phyloP scores from a whole-genome alignment of 2,329 filamentous ascomycete species.

The Alternaria sp. region DNA sequence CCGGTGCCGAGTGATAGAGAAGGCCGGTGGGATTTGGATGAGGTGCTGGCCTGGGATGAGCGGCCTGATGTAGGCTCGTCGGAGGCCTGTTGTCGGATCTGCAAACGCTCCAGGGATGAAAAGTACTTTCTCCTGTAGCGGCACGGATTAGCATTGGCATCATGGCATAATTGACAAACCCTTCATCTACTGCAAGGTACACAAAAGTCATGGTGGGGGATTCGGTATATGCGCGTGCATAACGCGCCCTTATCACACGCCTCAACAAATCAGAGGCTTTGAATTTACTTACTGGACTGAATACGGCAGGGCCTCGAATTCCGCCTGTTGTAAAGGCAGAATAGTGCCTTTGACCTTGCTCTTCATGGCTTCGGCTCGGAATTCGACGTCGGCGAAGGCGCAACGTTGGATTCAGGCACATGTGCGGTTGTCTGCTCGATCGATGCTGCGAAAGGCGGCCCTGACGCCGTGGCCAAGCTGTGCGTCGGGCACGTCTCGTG shows the following conservation, averaged over 20 bases:
- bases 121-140: constrained; percentile 69
- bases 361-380: constrained; percentile 37
- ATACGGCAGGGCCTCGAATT: constrained; percentile 53
- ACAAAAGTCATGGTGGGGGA: constrained; percentile 26
- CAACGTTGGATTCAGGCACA: constrained; percentile 15
- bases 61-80: constrained; percentile 34
- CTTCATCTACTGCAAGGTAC: constrained; percentile 42
- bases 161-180: constrained; percentile 25
- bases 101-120: constrained; percentile 74
- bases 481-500: constrained; percentile 23
- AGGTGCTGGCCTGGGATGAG: constrained; percentile 36
- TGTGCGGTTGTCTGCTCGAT: constrained; percentile 11
- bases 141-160: constrained; percentile 32
- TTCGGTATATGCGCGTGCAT: constrained; percentile 35
- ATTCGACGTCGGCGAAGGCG: constrained; percentile 21
- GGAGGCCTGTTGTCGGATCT: constrained; percentile 64
- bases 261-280: constrained; percentile 22
- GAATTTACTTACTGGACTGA: constrained; percentile 53
- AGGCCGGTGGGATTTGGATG: constrained; percentile 28
- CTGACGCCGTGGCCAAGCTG: constrained; percentile 19
- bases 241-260: constrained; percentile 31
- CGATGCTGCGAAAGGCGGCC: constrained; percentile 12
- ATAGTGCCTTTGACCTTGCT: constrained; percentile 32
- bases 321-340: constrained; percentile 46
- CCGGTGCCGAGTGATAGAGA: constrained; percentile 30